These are phyloP conservation scores for Neobulgaria alba DNA, from an alignment of 2,329 filamentous ascomycete genomes.

Conservation along the genomic window DNA sequence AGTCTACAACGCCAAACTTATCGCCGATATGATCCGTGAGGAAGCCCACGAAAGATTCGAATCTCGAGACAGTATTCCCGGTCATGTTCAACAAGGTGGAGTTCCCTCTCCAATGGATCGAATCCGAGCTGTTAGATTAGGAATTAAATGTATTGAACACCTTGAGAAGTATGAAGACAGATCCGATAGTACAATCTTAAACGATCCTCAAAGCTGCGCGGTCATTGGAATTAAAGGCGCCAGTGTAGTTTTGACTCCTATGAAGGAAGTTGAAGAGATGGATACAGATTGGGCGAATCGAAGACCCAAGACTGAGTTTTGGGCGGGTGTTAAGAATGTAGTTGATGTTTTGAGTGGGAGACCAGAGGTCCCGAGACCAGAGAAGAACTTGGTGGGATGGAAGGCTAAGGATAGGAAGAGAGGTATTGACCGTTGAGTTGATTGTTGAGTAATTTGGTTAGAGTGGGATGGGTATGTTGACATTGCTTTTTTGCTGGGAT, in stretches of 20 bases:
- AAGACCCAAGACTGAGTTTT: constrained; percentile 76
- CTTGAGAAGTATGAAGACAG: constrained; percentile 69
- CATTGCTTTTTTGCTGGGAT: not conserved
- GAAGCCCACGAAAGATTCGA: constrained; percentile 91
- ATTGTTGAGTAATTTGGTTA: constrained; percentile 1
- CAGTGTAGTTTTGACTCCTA: constrained; percentile 76
- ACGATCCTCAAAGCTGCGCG: constrained; percentile 62
- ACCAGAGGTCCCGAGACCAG: constrained; percentile 38
- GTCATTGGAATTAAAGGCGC: constrained; percentile 93
- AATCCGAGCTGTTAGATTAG: constrained; percentile 81
- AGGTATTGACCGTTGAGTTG: constrained; percentile 27
- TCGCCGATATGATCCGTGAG: constrained; percentile 91
- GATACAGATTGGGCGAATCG: constrained; percentile 93
- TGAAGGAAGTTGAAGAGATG: constrained; percentile 70
- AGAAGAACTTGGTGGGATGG: constrained; percentile 41
- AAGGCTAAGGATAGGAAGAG: constrained; percentile 54
- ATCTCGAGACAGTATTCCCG: constrained; percentile 81
- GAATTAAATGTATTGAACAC: constrained; percentile 90
- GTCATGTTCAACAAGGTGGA: constrained; percentile 90
- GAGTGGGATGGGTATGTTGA: not conserved
- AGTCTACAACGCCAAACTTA: constrained; percentile 86
- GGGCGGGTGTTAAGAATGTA: constrained; percentile 69
- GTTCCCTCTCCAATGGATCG: constrained; percentile 94
- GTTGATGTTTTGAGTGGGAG: constrained; percentile 80
- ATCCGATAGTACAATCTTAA: constrained; percentile 57